These are phyloP conservation scores for Rasamsonia emersonii DNA, from an alignment of 2,329 filamentous ascomycete genomes.

Conservation along the genomic window DNA sequence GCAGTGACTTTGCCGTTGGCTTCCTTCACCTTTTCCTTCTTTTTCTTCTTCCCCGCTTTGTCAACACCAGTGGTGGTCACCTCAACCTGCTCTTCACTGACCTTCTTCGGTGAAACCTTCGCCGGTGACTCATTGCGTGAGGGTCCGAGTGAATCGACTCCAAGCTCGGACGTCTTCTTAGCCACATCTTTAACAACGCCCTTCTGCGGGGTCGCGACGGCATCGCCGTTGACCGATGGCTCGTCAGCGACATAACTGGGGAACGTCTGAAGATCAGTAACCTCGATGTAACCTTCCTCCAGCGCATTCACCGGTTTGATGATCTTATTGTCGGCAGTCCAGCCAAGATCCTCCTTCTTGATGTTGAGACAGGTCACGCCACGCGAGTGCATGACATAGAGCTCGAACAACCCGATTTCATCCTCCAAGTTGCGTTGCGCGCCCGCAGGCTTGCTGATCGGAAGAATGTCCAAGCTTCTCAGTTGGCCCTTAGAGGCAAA, in stretches of 20 bases:
- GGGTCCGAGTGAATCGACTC: constrained; percentile 17
- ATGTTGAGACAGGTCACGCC: constrained; percentile 86
- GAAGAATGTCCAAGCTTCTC: constrained; percentile 81
- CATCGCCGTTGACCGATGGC: constrained; percentile 39
- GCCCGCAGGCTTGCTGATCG: constrained; percentile 45
- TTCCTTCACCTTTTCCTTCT: constrained; percentile 44
- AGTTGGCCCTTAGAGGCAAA: constrained; percentile 79
- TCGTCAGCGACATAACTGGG: constrained; percentile 32
- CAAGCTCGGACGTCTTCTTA: constrained; percentile 29
- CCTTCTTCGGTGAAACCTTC: constrained; percentile 32
- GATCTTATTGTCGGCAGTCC: constrained; percentile 84
- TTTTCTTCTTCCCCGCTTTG: constrained; percentile 64
- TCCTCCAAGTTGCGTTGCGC: constrained; percentile 50
- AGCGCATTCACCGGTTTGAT: constrained; percentile 69
- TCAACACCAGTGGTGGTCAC: constrained; percentile 33
- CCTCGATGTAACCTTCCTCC: constrained; percentile 62
- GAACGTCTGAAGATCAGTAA: constrained; percentile 57
- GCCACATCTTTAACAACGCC: constrained; percentile 32
- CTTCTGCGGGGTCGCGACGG: constrained; percentile 24
- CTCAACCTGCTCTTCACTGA: constrained; percentile 26
- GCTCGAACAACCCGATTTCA: constrained; percentile 75
- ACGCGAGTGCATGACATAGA: constrained; percentile 96
- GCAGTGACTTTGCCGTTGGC: constrained; percentile 13
- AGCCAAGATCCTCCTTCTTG: constrained; percentile 82
- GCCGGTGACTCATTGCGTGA: constrained; percentile 27